Evolutionary conservation across 1,139 yeast genomes (phyloP).

Genomic region (Suhomyces guaymorum): DNA sequence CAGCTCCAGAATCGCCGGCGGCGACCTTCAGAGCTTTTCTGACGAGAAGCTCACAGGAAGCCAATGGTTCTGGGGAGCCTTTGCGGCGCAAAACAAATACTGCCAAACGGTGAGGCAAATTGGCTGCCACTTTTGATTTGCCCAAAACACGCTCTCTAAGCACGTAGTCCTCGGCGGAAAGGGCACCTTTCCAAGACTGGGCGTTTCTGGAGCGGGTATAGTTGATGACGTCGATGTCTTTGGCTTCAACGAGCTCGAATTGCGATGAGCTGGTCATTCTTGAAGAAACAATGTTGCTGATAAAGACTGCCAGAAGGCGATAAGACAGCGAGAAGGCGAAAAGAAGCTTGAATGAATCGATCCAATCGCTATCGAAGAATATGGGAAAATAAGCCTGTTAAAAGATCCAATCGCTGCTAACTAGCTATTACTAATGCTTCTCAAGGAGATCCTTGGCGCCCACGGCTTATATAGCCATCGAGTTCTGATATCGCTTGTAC

Average conservation of each 20-base stretch:
- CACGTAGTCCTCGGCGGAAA: conserved; percentile 50
- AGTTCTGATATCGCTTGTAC: too few relatives aligned
- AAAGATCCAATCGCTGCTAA: too few relatives aligned
- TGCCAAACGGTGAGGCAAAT: conserved; percentile 23
- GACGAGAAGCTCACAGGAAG: conserved; percentile 42
- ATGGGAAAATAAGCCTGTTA: too few relatives aligned
- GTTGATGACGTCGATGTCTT: conserved; percentile 35
- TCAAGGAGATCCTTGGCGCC: too few relatives aligned
- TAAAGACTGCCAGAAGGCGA: too few relatives aligned
- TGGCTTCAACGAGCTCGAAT: conserved; percentile 14
- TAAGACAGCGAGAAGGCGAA: too few relatives aligned
- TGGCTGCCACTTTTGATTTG: conserved; percentile 31
- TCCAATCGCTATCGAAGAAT: too few relatives aligned
- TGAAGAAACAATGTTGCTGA: too few relatives aligned
- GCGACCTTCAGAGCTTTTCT: conserved; percentile 31
- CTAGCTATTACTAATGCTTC: too few relatives aligned
- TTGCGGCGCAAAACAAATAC: conserved; percentile 33
- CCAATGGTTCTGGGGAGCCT: conserved; percentile 24
- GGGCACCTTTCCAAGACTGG: conserved; percentile 53
- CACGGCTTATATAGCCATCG: too few relatives aligned
- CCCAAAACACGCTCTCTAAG: conserved; percentile 51
- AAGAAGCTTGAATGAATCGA: too few relatives aligned
- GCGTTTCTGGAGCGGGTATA: conserved; percentile 53
- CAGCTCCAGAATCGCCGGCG: conserved; percentile 21
- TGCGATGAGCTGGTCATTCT: conserved; percentile 11